Evolutionary conservation across 108 stramenopile species (phyloP).

Genomic region (Cyclotella sp.): DNA sequence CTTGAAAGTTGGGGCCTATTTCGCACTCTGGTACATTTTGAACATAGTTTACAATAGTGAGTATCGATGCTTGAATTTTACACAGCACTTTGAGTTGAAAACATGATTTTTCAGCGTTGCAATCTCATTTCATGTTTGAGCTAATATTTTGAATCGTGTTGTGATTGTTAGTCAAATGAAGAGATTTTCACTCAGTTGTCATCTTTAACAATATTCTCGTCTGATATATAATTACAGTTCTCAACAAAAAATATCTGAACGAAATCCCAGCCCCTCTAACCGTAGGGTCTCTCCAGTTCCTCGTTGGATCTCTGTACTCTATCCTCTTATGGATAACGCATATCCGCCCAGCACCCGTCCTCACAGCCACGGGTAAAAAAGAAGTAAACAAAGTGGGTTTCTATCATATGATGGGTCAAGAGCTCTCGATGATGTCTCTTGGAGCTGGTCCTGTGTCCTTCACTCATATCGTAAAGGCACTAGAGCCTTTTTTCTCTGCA

Average conservation of each 20-base stretch:
- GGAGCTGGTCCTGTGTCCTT: conserved; percentile 88
- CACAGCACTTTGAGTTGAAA: too few relatives aligned
- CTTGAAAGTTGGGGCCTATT: conserved; percentile 82
- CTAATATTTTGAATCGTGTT: conserved; percentile 3
- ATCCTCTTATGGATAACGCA: conserved; percentile 70
- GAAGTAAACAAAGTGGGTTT: conserved; percentile 70
- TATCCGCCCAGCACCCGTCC: conserved; percentile 72
- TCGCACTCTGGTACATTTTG: conserved; percentile 96
- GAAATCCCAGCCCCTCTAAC: conserved; percentile 89
- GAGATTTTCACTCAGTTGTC: neutral
- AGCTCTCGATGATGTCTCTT: conserved; percentile 74
- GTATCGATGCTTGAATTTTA: conserved; percentile 25
- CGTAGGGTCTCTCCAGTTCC: conserved; percentile 90
- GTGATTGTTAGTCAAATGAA: neutral
- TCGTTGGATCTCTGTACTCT: conserved; percentile 85
- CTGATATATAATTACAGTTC: conserved; percentile 49
- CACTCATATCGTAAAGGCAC: conserved; percentile 93
- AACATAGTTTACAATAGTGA: conserved; percentile 97
- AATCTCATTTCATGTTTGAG: conserved; percentile 1
- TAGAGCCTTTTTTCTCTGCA: conserved; percentile 90
- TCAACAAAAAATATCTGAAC: conserved; percentile 96
- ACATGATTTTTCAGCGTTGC: too few relatives aligned
- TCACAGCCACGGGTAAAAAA: conserved; percentile 55
- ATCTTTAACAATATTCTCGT: neutral
- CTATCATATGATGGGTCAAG: conserved; percentile 88